Evolutionary conservation across 768 basidiomycete genomes (phyloP), one percentile per base, ranked within the genome.

Genomic region (Mycena rebaudengoi): DNA sequence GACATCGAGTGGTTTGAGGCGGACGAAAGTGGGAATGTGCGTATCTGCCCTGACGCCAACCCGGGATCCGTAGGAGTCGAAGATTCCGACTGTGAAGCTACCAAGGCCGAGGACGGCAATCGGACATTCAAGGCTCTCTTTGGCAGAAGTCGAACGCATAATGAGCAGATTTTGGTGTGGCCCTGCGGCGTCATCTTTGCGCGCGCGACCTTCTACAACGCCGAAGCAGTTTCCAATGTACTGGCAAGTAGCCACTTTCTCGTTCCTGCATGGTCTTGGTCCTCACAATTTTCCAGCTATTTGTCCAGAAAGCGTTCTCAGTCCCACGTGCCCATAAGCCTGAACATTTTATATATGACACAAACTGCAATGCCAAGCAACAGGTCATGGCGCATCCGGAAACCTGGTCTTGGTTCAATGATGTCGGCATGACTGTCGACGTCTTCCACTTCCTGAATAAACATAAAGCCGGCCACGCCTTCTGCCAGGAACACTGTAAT

Each of bases 271-370:
- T n/a, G n/a, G n/a, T n/a, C n/a, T n/a, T n/a, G 28, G 18, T 28
- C 7, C 16, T 20, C 23, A 23, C 16, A 5, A 10, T 33, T 23
- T 29, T 10, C 18, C 25, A 68, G 65, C 21, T 50, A 2, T 50
- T 44, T 25, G 23, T 45, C 2, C 32, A 66, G 30, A 64, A 70
- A 54, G 67, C 70, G 1, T 72, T 70, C 39, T 72, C 72, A 1
- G 69, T 72, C 8, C 70, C 71, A 11, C 62, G 70, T 16, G 72
- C 72, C 1, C 23, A 43, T 20, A 74, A 72, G 52, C 73, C 71
- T 0, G 69, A 74, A 28, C 67, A 69, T 40, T 69, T 68, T 60
- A 69, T 58, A 28, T 66, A 60, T 26, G 60, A 65, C 20, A 60
- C 52, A 2, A 49, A 46, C 41, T 65, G 64, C 39, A 32, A 60